phyloP scores from a whole-genome alignment of 192 early-diverging fungal genomes.

The Coemansia sp. region DNA sequence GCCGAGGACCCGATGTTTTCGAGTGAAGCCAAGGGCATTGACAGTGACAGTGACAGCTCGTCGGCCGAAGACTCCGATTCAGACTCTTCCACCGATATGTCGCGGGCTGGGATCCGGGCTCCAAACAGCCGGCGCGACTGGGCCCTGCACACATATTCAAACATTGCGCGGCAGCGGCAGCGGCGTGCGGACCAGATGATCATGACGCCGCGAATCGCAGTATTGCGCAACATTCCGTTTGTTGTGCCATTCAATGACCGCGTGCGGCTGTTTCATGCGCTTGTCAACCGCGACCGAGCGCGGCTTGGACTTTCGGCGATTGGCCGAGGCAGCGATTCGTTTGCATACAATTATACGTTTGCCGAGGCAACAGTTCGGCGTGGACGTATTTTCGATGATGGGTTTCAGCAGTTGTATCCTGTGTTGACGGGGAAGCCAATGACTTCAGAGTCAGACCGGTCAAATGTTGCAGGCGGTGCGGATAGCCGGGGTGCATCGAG shows the following conservation, averaged over 20 bases:
- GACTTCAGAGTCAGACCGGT: not conserved
- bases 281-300: conserved; percentile 69
- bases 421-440: conserved; percentile 46
- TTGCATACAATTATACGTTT: not conserved
- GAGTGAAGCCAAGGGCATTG: conserved; percentile 5
- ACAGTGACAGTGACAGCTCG: not conserved
- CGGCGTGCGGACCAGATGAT: conserved; percentile 18
- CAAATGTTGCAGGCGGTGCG: not conserved
- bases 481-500: not conserved
- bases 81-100: not conserved
- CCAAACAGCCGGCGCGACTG: conserved; percentile 49
- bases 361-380: conserved; percentile 66
- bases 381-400: conserved; percentile 86
- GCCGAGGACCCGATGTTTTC: conserved; percentile 49
- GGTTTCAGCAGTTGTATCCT: conserved; percentile 68
- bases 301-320: conserved; percentile 20
- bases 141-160: conserved; percentile 57
- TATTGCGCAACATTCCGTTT: conserved; percentile 87
- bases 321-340: conserved; percentile 9
- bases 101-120: conserved; percentile 5
- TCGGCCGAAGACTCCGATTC: conserved; percentile 18
- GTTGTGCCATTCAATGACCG: conserved; percentile 89
- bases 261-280: conserved; percentile 78
- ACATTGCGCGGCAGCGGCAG: conserved; percentile 22
- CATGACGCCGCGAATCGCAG: conserved; percentile 44